Evolutionary conservation across 2,329 filamentous ascomycete species (phyloP), one percentile per base, ranked within the genome.

Genomic region (Colletotrichum zoysiae): DNA sequence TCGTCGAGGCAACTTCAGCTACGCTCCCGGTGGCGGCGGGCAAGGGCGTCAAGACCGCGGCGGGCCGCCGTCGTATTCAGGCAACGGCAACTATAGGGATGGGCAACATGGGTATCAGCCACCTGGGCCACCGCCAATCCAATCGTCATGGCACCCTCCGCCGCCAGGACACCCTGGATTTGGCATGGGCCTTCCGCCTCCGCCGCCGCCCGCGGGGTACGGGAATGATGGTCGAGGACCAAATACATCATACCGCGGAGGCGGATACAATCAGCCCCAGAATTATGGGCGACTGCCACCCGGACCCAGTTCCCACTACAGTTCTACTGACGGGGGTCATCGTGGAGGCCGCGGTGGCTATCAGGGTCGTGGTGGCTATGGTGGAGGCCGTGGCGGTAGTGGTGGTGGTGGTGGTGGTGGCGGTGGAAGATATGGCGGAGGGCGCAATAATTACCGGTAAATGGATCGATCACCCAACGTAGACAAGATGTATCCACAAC

Each of bases 1-100:
- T 60, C 83, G 67, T 71, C 81, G 83, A 46, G 82, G 83, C 60
- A 84, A 83, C 23, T 87, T 89, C 78, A 89, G 88, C 74, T 91
- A 90, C 78, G 83, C 82, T 4, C 78, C 79, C 6, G 75, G 76
- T 14, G 75, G 75, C 8, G 62, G 69, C 5, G 62, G 69, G 3
- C 70, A 77, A 11, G 62, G 73, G 9, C 73, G 70, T 7, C 74
- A 76, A 14, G 71, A 73, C 23, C 67, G 75, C 16, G 60, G 75
- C 16, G 60, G 60, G 20, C 67, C 67, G 18, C 67, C 44, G 38
- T 68, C 73, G 35, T 58, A 71, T 23, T 40, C 70, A 56, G 26
- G 74, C 18, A 69, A 71, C 12, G 40, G 53, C 33, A 73, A 73
- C 66, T 42, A 58, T 53, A 73, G 76, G 14, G 75, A 76, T 53